Evolutionary conservation across 2,329 filamentous ascomycete genomes (phyloP).

Genomic region (Chaetomiaceae sp.): DNA sequence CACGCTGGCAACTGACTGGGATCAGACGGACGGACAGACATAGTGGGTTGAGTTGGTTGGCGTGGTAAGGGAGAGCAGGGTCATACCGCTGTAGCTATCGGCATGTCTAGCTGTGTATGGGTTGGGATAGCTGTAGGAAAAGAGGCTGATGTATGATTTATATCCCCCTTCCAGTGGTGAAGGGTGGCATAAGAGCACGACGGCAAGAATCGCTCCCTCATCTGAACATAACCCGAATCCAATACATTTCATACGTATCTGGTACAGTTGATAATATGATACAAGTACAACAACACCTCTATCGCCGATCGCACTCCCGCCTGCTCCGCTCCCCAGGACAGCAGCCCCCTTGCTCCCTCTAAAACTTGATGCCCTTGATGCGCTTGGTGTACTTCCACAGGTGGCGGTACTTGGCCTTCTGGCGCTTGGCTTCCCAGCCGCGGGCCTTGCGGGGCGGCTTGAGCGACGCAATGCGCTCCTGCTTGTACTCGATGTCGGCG

Average conservation of each 20-base stretch:
- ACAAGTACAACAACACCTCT: constrained; percentile 16
- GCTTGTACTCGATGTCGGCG: constrained; percentile 78
- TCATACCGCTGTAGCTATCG: too few relatives aligned
- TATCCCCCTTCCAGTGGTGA: background rate
- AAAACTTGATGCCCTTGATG: constrained; percentile 35
- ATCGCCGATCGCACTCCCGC: background rate
- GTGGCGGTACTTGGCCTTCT: constrained; percentile 59
- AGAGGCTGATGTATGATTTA: background rate
- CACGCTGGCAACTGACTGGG: too few relatives aligned
- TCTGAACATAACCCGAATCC: background rate
- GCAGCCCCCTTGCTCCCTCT: background rate
- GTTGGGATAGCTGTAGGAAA: constrained; percentile 5
- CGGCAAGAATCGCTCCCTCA: too few relatives aligned
- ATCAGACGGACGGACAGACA: too few relatives aligned
- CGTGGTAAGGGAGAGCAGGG: too few relatives aligned
- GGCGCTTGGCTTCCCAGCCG: constrained; percentile 63
- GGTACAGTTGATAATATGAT: constrained; percentile 20
- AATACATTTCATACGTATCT: constrained; percentile 15
- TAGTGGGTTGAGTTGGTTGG: too few relatives aligned
- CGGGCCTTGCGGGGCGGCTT: constrained; percentile 57
- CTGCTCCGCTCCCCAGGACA: too few relatives aligned
- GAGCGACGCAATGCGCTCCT: constrained; percentile 66
- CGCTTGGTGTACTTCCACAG: constrained; percentile 62
- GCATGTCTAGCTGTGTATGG: constrained; percentile 13
- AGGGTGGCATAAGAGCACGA: too few relatives aligned